phyloP scores from a whole-genome alignment of 805 yeast species.

The Candida schatavii region DNA sequence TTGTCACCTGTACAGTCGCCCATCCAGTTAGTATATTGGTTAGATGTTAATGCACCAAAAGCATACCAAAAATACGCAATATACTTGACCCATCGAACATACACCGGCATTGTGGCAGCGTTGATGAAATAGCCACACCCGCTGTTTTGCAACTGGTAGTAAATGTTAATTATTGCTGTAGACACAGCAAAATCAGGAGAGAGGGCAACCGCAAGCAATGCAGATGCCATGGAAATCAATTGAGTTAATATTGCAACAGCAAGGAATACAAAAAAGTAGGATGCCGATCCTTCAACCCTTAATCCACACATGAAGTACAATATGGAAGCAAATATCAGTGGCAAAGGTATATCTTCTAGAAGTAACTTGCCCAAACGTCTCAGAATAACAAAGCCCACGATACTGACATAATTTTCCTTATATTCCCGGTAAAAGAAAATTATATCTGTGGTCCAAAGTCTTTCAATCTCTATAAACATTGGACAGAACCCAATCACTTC shows the following conservation, averaged over 20 bases:
- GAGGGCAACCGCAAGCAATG: slow-evolving; percentile 51
- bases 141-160: slow-evolving; percentile 70
- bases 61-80: slow-evolving; percentile 76
- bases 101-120: slow-evolving; percentile 72
- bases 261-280: slow-evolving; percentile 61
- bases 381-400: slow-evolving; percentile 63
- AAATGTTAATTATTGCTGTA: slow-evolving; percentile 56
- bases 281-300: slow-evolving; percentile 28
- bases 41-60: slow-evolving; percentile 64
- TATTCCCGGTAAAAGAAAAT: slow-evolving; percentile 52
- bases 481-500: slow-evolving; percentile 42
- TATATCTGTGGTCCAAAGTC: slow-evolving; percentile 40
- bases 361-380: slow-evolving; percentile 64
- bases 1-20: slow-evolving; percentile 52
- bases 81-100: slow-evolving; percentile 82
- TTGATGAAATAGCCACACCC: slow-evolving; percentile 82
- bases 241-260: slow-evolving; percentile 56
- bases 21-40: slow-evolving; percentile 58
- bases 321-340: slow-evolving; percentile 55
- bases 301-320: slow-evolving; percentile 81
- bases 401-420: slow-evolving; percentile 63
- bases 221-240: slow-evolving; percentile 53
- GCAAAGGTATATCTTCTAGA: slow-evolving; percentile 66
- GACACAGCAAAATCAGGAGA: slow-evolving; percentile 62
- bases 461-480: slow-evolving; percentile 35